phyloP scores from a whole-genome alignment of 805 yeast genomes.

The Saccharomycopsis babjevae region DNA sequence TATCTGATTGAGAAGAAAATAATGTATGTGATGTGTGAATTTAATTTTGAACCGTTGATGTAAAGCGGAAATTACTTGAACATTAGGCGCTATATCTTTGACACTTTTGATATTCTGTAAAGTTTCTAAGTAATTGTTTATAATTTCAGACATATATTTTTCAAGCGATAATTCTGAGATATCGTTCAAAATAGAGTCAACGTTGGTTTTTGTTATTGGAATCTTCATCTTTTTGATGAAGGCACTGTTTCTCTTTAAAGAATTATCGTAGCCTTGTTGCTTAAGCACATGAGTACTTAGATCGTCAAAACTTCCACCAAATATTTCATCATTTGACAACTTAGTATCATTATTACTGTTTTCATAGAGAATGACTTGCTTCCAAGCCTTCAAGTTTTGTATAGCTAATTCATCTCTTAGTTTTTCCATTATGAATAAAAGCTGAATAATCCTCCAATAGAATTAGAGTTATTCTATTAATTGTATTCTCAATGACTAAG shows the following conservation, averaged over 20 bases:
- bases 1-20: conserved; percentile 26
- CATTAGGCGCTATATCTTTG: conserved; percentile 52
- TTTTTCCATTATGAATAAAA: background rate
- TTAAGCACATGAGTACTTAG: conserved; percentile 22
- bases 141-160: conserved; percentile 65
- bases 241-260: conserved; percentile 73
- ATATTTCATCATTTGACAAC: background rate
- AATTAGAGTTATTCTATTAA: no score
- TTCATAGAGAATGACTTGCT: background rate
- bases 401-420: background rate
- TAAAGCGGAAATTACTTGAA: conserved; percentile 57
- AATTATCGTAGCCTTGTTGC: conserved; percentile 39
- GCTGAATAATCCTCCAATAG: background rate
- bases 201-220: conserved; percentile 41
- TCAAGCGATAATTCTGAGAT: conserved; percentile 52
- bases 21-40: conserved; percentile 39
- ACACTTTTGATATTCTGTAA: conserved; percentile 39
- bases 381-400: background rate
- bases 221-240: conserved; percentile 62
- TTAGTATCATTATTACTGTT: background rate
- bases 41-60: conserved; percentile 59
- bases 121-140: conserved; percentile 54
- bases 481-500: no score
- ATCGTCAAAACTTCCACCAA: background rate
- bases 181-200: conserved; percentile 43